phyloP scores from a whole-genome alignment of 495 filamentous ascomycete species.

The Aspergillus avenaceus region DNA sequence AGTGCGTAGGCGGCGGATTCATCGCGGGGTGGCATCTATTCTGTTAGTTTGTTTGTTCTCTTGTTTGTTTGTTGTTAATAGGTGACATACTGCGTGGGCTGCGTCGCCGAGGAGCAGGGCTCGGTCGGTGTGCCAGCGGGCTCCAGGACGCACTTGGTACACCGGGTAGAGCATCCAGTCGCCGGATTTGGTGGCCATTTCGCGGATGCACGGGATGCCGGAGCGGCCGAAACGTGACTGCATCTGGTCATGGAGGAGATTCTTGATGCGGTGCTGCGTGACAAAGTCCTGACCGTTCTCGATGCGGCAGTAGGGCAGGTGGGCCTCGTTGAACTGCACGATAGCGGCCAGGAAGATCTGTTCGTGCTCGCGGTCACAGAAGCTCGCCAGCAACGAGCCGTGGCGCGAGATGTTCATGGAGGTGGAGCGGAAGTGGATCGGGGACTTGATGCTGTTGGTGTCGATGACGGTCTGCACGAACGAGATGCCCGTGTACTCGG shows the following conservation, averaged over 20 bases:
- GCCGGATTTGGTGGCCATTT: conserved; percentile 40
- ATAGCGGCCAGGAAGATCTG: conserved; percentile 54
- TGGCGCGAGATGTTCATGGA: conserved; percentile 50
- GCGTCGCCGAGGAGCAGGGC: conserved; percentile 54
- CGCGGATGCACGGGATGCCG: conserved; percentile 42
- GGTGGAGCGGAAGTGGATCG: conserved; percentile 42
- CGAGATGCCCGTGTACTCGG: conserved; percentile 53
- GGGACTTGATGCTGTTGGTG: conserved; percentile 3
- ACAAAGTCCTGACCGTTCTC: conserved; percentile 48
- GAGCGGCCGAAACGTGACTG: conserved; percentile 40
- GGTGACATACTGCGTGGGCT: conserved; percentile 52
- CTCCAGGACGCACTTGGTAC: conserved; percentile 48
- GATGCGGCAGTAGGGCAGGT: conserved; percentile 22
- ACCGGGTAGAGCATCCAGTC: conserved; percentile 61
- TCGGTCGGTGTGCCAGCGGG: conserved; percentile 46
- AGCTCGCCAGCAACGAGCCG: conserved; percentile 51
- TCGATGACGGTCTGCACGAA: conserved; percentile 50
- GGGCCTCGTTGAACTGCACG: conserved; percentile 45
- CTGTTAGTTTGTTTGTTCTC: conserved; percentile 12
- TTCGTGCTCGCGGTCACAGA: conserved; percentile 38
- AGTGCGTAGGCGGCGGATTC: conserved; percentile 59
- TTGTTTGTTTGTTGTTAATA: neutral
- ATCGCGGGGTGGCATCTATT: conserved; percentile 57
- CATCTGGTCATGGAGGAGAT: conserved; percentile 40
- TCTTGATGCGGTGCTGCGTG: conserved; percentile 33